A percentile compares a stretch with the other conserved stretches of the same genome.
These are phyloP conservation scores for Pyropia yezoensis DNA, from an alignment of 23 red algal species.

Conservation along the genomic window DNA sequence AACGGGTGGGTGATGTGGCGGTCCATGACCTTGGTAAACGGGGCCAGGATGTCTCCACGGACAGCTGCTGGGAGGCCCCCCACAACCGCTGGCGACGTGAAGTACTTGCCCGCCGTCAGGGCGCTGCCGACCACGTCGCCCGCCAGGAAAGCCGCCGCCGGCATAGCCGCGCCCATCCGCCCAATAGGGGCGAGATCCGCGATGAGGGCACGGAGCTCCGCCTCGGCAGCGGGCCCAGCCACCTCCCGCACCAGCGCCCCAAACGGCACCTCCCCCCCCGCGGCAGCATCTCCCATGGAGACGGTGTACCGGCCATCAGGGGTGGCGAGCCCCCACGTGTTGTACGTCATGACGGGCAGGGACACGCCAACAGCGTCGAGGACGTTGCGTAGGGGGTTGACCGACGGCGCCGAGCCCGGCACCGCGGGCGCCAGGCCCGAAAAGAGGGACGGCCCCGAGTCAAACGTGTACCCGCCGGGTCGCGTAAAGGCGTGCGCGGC, in stretches of 20 bases:
- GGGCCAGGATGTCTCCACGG: conserved; percentile 6
- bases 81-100: too few relatives aligned
- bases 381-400: conserved; percentile 41
- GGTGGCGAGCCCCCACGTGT: conserved; percentile 35
- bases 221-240: conserved; percentile 2
- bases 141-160: conserved; percentile 34
- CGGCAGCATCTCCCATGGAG: conserved; percentile 10
- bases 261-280: conserved; percentile 13
- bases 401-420: conserved; percentile 6
- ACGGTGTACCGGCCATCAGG: conserved; percentile 3
- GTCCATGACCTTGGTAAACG: conserved; percentile 40
- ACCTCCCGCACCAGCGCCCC: conserved; percentile 15
- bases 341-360: conserved; percentile 21
- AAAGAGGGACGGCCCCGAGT: conserved; percentile 50
- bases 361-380: conserved; percentile 22
- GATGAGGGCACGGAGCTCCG: conserved; percentile 14
- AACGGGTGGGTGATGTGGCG: conserved; percentile 40
- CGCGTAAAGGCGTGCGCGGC: conserved; percentile 53
- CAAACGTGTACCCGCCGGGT: conserved; percentile 29
- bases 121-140: conserved; percentile 27
- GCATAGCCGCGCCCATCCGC: conserved; percentile 18
- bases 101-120: not conserved
- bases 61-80: not conserved
- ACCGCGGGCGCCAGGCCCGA: conserved; percentile 12
- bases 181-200: conserved; percentile 18